A percentile compares a stretch with the other conserved stretches of the same genome.
phyloP scores from a whole-genome alignment of 352 stramenopile species.

The Phytophthora pini region DNA sequence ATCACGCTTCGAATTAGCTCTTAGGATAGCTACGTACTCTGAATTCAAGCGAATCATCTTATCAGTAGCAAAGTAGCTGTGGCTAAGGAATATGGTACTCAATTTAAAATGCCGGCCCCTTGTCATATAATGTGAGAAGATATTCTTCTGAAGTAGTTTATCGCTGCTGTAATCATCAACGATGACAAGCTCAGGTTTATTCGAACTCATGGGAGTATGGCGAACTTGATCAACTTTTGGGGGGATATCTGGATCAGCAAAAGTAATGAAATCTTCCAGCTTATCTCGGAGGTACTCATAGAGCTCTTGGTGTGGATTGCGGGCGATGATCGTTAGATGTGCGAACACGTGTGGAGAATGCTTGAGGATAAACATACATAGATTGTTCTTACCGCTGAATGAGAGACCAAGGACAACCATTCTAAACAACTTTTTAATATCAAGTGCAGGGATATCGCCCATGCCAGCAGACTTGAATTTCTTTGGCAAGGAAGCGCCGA shows the following conservation, averaged over 20 bases:
- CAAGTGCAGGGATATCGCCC: neutral
- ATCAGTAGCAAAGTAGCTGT: constrained; percentile 14
- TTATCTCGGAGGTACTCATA: constrained; percentile 7
- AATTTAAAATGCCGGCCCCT: constrained; percentile 2
- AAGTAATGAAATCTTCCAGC: constrained; percentile 9
- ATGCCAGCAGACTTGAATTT: neutral
- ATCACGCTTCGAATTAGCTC: constrained; percentile 17
- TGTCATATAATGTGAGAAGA: constrained; percentile 6
- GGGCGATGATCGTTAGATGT: constrained; percentile 12
- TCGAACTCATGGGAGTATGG: constrained; percentile 1
- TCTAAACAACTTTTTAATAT: constrained; percentile 7
- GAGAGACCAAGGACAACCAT: constrained; percentile 7
- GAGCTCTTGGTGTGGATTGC: constrained; percentile 11
- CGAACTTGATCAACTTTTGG: constrained; percentile 8
- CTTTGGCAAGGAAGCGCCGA: constrained; percentile 3
- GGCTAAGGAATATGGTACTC: constrained; percentile 8
- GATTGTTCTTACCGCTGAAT: constrained; percentile 12
- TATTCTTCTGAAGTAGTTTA: constrained; percentile 3
- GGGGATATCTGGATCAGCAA: constrained; percentile 3
- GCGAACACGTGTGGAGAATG: constrained; percentile 11
- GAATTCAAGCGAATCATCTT: constrained; percentile 16
- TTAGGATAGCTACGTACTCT: constrained; percentile 19
- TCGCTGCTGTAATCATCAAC: constrained; percentile 30
- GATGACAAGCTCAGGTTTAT: constrained; percentile 22
- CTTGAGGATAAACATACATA: constrained; percentile 14